Evolutionary conservation across 176 grass and related monocot genomes (phyloP).

Genomic region (Otatea glauca): DNA sequence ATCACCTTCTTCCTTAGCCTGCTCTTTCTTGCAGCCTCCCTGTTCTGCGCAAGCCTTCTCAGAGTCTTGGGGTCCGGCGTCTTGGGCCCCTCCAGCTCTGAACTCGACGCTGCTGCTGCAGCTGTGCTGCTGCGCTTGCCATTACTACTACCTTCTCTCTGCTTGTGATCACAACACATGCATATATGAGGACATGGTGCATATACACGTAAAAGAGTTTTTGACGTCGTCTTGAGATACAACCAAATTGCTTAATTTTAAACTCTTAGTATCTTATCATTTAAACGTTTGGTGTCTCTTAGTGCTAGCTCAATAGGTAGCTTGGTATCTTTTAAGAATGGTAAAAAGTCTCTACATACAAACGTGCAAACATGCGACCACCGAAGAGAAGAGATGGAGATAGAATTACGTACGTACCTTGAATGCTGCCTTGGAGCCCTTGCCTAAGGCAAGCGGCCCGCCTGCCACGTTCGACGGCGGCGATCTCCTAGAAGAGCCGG

Average conservation of each 20-base stretch:
- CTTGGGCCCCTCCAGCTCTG: constrained; percentile 53
- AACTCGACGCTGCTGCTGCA: constrained; percentile 9
- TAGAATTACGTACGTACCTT: constrained; percentile 36
- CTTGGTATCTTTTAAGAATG: too few species aligned
- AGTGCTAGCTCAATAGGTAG: too few species aligned
- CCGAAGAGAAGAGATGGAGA: neutral
- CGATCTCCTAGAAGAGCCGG: constrained; percentile 37
- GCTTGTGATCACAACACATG: neutral
- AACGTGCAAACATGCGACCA: neutral
- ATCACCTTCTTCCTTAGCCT: constrained; percentile 71
- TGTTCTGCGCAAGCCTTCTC: constrained; percentile 69
- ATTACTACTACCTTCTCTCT: constrained; percentile 39
- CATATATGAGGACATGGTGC: neutral
- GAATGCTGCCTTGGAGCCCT: constrained; percentile 39
- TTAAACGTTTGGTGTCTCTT: too few species aligned
- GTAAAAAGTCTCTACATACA: too few species aligned
- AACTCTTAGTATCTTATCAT: too few species aligned
- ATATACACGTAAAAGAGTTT: neutral
- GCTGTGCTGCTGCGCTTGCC: neutral
- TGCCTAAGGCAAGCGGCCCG: neutral
- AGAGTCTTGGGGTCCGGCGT: constrained; percentile 61
- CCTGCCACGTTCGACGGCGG: constrained; percentile 20
- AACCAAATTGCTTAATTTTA: too few species aligned
- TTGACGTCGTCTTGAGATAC: too few species aligned
- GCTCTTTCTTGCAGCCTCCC: constrained; percentile 74